These are phyloP conservation scores for Coemansia reversa DNA, from an alignment of 192 early-diverging fungal genomes.

Conservation along the genomic window DNA sequence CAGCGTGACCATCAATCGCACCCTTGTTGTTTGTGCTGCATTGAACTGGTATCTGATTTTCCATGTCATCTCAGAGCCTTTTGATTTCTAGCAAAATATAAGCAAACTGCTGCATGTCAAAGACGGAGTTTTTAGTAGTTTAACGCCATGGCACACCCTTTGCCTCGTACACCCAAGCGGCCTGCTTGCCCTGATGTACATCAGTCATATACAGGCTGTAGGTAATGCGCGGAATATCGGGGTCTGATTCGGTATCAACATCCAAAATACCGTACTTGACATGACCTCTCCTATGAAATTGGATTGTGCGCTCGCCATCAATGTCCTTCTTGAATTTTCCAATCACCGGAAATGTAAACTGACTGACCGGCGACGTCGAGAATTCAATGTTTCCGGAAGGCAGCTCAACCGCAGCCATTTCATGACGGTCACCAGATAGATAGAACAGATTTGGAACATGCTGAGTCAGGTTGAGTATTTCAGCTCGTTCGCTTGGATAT, in stretches of 20 bases:
- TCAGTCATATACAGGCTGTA: constrained; percentile 53
- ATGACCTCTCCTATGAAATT: constrained; percentile 45
- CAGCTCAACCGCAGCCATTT: constrained; percentile 49
- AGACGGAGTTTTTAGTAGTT: not conserved
- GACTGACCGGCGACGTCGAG: constrained; percentile 51
- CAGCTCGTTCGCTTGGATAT: constrained; percentile 49
- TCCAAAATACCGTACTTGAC: constrained; percentile 55
- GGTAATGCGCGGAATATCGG: constrained; percentile 29
- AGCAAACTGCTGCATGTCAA: not conserved
- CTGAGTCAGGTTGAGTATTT: constrained; percentile 42
- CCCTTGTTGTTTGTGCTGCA: not conserved
- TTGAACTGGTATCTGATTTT: not conserved
- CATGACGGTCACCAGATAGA: constrained; percentile 58
- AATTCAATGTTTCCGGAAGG: constrained; percentile 53
- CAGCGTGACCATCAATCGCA: not conserved
- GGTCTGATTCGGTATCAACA: constrained; percentile 44
- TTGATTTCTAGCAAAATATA: constrained; percentile 5
- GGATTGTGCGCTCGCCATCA: constrained; percentile 43
- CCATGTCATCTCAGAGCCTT: not conserved
- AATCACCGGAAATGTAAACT: constrained; percentile 52
- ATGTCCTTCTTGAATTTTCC: constrained; percentile 27
- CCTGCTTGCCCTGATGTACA: constrained; percentile 21
- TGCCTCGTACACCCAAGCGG: constrained; percentile 44
- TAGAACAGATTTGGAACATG: constrained; percentile 45
- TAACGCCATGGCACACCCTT: constrained; percentile 41